Base-by-base conservation (phyloP, 805 yeast species). In the Metschnikowia gruessii region DNA sequence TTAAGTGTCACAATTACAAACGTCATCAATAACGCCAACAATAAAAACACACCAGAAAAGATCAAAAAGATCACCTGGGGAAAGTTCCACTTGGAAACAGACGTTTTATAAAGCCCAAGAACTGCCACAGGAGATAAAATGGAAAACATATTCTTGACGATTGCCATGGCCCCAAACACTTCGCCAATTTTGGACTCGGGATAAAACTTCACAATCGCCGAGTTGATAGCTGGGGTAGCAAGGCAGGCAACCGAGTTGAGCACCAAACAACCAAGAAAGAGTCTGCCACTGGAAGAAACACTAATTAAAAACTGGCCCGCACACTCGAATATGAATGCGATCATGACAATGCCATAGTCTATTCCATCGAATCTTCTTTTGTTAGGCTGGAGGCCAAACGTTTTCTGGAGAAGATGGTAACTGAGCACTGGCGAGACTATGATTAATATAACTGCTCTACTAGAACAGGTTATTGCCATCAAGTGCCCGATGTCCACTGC, bases 91-190 rank as follows among this genome's bases (percentile, higher is more conserved):
- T 40, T 42, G 10, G 60, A 37, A 30, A 72, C 44, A 3, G 68
- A 55, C 17, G 22, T 26, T 42, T 56, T 56, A 57, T 84, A 85
- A 19, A 82, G 43, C 2, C 67, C 63, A 15, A 83, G 61, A 28
- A 77, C 61, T 0, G 68, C 15, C 5, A 80, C 63, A 0, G 92
- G 89, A 1, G 73, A 64, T 8, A 75, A 46, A 49, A 83, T 65
- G 48, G 68, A 63, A 3, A 76, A 62, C 0, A 76, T 40, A 52
- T 80, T 82, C 58, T 81, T 79, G 15, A 83, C 59, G 41, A 85
- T 60, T 0, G 88, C 79, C 37, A 85, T 61, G 0, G 84, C 88
- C 9, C 92, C 90, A 65, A 84, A 85, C 15, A 83, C 70, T 61
- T 84, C 89, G 15, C 95, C 95, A 4, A 80, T 72, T 50, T 75